Conservation (phyloP, 1,284 basidiomycete species). For the Cutaneotrichosporon cyanovorans region DNA sequence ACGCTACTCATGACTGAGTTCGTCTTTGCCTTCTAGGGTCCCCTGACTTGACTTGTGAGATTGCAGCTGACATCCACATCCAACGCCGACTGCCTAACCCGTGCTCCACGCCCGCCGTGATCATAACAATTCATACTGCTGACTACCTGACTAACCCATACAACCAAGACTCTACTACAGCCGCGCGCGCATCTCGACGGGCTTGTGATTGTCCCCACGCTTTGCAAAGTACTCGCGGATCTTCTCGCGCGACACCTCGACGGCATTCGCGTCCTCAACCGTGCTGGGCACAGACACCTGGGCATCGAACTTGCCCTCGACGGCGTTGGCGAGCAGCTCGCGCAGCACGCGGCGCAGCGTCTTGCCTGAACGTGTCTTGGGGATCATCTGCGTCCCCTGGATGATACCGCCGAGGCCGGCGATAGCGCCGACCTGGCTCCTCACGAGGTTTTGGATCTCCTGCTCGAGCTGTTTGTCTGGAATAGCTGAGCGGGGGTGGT, state of each 20-base stretch:
- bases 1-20: too few species aligned
- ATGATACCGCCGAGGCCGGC: conserved; percentile 88
- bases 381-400: conserved; percentile 61
- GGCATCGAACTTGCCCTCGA: conserved; percentile 15
- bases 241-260: conserved; percentile 16
- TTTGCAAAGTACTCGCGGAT: conserved; percentile 17
- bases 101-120: too few species aligned
- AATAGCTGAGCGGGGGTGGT: conserved; percentile 51
- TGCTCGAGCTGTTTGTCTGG: conserved; percentile 54
- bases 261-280: conserved; percentile 13
- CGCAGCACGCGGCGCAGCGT: conserved; percentile 76
- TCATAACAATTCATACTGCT: too few species aligned
- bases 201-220: conserved; percentile 12
- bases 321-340: conserved; percentile 18
- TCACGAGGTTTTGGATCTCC: conserved; percentile 79
- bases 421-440: conserved; percentile 87
- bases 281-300: conserved; percentile 14
- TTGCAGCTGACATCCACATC: too few species aligned
- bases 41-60: too few species aligned
- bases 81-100: too few species aligned
- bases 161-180: background rate
- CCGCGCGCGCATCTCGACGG: conserved; percentile 11
- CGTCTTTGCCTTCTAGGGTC: too few species aligned
- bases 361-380: conserved; percentile 91
- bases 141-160: too few species aligned